phyloP scores from a whole-genome alignment of 345 rosid species.

The Combretum micranthum region DNA sequence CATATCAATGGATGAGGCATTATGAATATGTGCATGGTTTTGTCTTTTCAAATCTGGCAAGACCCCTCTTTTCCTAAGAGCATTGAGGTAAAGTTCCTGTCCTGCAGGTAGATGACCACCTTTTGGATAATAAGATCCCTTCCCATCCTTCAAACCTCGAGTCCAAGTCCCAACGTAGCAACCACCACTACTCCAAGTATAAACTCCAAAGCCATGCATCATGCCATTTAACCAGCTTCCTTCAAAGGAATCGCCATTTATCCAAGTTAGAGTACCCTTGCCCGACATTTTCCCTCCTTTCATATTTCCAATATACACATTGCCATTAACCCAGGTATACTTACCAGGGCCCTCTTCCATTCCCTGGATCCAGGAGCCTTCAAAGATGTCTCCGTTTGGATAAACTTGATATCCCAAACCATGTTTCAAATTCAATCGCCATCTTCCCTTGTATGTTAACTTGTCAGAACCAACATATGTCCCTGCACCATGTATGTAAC shows the following conservation, averaged over 20 bases:
- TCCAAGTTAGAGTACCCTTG: slow-evolving; percentile 86
- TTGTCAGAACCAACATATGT: slow-evolving; percentile 42
- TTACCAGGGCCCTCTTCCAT: slow-evolving; percentile 85
- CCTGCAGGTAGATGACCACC: slow-evolving; percentile 66
- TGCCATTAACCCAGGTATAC: slow-evolving; percentile 85
- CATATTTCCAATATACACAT: slow-evolving; percentile 76
- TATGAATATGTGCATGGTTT: slow-evolving; percentile 45
- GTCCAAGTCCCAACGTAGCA: slow-evolving; percentile 95
- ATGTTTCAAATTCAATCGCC: slow-evolving; percentile 86
- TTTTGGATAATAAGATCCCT: slow-evolving; percentile 85
- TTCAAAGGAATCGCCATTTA: slow-evolving; percentile 74
- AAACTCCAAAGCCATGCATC: slow-evolving; percentile 97
- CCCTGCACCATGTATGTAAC: slow-evolving; percentile 83
- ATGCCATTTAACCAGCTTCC: slow-evolving; percentile 87
- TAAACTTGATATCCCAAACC: slow-evolving; percentile 84
- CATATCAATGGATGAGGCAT: slow-evolving; percentile 67
- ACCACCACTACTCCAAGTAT: slow-evolving; percentile 87
- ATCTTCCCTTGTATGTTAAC: slow-evolving; percentile 72
- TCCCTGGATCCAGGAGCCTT: slow-evolving; percentile 94
- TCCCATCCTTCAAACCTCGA: slow-evolving; percentile 87
- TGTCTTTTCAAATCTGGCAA: slow-evolving; percentile 76
- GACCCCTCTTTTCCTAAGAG: slow-evolving; percentile 77
- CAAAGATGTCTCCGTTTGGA: slow-evolving; percentile 71
- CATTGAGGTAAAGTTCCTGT: slow-evolving; percentile 71
- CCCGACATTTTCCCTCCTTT: slow-evolving; percentile 97